Conservation (phyloP, 352 stramenopile genomes). For the Globisporangium barbulae region DNA sequence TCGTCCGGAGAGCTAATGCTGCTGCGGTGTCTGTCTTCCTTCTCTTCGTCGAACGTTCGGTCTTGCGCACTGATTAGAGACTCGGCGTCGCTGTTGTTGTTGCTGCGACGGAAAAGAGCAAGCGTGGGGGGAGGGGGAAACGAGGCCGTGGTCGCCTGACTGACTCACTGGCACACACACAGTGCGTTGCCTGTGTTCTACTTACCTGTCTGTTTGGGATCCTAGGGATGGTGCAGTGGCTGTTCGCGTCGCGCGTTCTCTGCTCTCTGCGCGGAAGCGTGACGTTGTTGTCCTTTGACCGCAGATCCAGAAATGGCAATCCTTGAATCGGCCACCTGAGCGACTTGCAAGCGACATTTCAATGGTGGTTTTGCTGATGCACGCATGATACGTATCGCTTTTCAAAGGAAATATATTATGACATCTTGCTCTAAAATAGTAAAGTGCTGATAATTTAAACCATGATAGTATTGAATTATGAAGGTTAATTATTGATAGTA, state of each 20-base stretch:
- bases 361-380: background rate
- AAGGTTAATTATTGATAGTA: background rate
- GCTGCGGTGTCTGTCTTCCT: background rate
- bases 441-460: background rate
- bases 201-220: background rate
- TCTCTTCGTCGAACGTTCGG: background rate
- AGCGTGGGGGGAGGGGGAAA: background rate
- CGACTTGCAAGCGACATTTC: background rate
- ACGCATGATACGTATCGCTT: background rate
- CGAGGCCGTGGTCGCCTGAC: background rate
- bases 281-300: background rate
- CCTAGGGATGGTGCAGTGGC: background rate
- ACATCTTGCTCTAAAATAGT: background rate
- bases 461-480: background rate
- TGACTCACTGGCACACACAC: background rate
- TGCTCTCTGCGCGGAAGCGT: slow-evolving; percentile 1
- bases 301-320: background rate
- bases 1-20: background rate
- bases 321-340: background rate
- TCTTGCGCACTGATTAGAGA: slow-evolving; percentile 9
- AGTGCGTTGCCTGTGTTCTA: background rate
- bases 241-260: background rate
- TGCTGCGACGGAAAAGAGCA: slow-evolving; percentile 6
- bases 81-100: background rate
- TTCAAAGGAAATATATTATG: background rate